Evolutionary conservation across 2,329 filamentous ascomycete species (phyloP), one percentile per base, ranked within the genome.

Genomic region (Sclerotinia subarctica): DNA sequence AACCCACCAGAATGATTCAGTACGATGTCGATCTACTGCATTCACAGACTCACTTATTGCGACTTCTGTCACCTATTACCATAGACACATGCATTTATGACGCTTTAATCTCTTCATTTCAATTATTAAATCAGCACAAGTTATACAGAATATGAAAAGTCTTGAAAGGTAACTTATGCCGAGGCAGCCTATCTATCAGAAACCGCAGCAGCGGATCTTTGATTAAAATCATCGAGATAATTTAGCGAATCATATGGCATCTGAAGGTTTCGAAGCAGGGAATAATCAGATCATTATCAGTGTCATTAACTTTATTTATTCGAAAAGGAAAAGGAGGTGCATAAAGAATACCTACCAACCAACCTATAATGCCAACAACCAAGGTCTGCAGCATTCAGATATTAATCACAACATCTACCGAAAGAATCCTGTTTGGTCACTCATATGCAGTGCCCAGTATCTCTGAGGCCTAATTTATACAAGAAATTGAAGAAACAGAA

Each of bases 271-370:
- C 29, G 19, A 52, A 47, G 64, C 53, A 59, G 53, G 64, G 53
- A 58, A 66, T 56, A 64, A 64, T 64, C 62, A 56, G 62, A 17
- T 49, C 62, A 64, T 32, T 19, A 51, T 29, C n/a, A 29, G 24
- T 59, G 4, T 44, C 21, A 46, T 46, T 46, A 59, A 29, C 47
- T 47, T 10, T 19, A 17, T 13, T 29, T 53, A n/a, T 44, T 56
- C 7, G 60, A 64, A 47, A n/a, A 47, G 21, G 54, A 38, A 47
- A 29, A 38, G 17, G 53, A 7, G 42, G 21, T 59, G 64, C 29
- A 51, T 38, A 49, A 19, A 26, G 47, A 32, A 46, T 60, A 11
- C 32, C 32, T 35, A 38, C 3, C 59, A n/a, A 57, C 35, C 54
- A 26, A 58, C n/a, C 38, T 44, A 58, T 29, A 26, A 26, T 49